Evolutionary conservation across 441 rosid species (phyloP), one percentile per base, ranked within the genome.

Genomic region (Lepidium campestre): DNA sequence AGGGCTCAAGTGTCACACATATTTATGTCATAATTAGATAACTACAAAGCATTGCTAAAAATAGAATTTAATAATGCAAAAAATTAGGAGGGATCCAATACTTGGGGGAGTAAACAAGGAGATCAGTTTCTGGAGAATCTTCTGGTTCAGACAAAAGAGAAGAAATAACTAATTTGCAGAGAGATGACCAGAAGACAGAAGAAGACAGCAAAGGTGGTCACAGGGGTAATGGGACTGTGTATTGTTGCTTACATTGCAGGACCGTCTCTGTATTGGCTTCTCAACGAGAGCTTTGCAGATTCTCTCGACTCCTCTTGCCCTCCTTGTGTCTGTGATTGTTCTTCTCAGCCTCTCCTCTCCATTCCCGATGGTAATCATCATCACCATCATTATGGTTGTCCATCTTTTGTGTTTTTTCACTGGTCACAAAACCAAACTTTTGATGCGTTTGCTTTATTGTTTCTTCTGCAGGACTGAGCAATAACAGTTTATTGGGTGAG

Each of bases 241-340:
- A 70, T 82, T 19, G 66, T 66, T 2, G 80, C 77, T 0, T 82
- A 80, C 72, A 79, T 82, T 3, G 65, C 80, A 34, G 86, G 86
- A 14, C 83, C 86, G 13, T 82, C 86, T 59, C 49, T 82, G 31
- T 80, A 79, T 73, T 80, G 86, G 86, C 83, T 78, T 60, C 77
- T 80, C 44, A 54, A 47, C 61, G 83, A 74, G 34, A 80, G 67
- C 18, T 9, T 75, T 17, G 77, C 75, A 68, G 75, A 80, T 15
- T 49, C 79, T 41, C 9, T 67, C 59, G 62, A 62, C 14, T 62
- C 75, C 47, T 60, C 81, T 47, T 82, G 86, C 41, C 75, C 83
- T 20, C 70, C 77, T 63, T 82, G 86, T 69, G 31, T 70, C 23
- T 82, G 86, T 68, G 86, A 82, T 45, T 82, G 83, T 72, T 79